Conservation (phyloP, 805 yeast species). For the Scheffersomyces ergatensis region DNA sequence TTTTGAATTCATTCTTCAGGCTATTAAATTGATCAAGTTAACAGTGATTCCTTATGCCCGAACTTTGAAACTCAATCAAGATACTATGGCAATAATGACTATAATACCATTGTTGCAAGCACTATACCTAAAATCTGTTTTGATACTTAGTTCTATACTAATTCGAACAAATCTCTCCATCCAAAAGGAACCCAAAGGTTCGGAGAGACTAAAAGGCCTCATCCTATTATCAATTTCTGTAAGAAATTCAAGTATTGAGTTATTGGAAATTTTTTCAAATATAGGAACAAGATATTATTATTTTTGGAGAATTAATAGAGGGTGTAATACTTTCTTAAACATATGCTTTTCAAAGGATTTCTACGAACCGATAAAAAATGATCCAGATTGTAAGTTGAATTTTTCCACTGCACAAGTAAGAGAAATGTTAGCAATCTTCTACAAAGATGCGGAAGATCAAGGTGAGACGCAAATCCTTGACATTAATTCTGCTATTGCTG, state of each 20-base stretch:
- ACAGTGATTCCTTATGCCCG: neutral
- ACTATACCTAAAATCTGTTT: neutral
- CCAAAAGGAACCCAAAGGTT: neutral
- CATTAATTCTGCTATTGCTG: neutral
- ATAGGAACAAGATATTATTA: neutral
- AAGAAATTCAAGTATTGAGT: neutral
- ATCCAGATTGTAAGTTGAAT: neutral
- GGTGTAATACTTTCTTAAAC: neutral
- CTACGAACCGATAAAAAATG: neutral
- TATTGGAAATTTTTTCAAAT: neutral
- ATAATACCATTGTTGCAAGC: neutral
- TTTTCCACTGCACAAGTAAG: neutral
- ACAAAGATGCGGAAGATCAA: neutral
- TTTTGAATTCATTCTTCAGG: neutral
- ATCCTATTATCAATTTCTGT: neutral
- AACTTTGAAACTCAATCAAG: neutral
- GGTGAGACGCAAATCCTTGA: neutral
- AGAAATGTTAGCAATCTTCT: neutral
- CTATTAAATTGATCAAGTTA: neutral
- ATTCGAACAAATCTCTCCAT: neutral
- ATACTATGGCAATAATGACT: neutral
- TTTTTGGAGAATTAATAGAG: neutral
- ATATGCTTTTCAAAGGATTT: neutral
- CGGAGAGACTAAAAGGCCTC: neutral
- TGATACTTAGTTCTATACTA: neutral